These are phyloP conservation scores for Geranomyces variabilis DNA, from an alignment of 192 early-diverging fungal genomes.

Conservation along the genomic window DNA sequence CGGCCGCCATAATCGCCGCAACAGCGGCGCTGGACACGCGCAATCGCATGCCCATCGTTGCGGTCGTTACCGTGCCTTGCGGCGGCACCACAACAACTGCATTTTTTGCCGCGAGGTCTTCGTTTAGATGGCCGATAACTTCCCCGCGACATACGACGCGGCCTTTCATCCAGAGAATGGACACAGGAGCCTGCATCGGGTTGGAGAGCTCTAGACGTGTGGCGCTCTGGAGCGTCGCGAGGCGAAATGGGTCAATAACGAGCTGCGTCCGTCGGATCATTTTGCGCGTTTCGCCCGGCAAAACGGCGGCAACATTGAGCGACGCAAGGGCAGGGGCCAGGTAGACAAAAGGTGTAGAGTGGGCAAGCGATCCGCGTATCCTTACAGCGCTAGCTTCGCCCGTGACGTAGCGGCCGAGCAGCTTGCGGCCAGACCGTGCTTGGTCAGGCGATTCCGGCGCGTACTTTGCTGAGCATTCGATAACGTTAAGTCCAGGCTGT, in stretches of 20 bases:
- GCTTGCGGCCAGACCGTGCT: conserved; percentile 17
- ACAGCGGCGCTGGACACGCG: conserved; percentile 6
- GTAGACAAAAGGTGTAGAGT: conserved; percentile 27
- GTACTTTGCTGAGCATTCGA: conserved; percentile 17
- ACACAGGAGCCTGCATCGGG: conserved; percentile 22
- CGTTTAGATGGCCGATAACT: conserved; percentile 19
- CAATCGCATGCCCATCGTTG: conserved; percentile 29
- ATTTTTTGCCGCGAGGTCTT: conserved; percentile 13
- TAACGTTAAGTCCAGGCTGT: conserved; percentile 15
- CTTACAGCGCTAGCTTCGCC: not conserved
- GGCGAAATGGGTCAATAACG: conserved; percentile 30
- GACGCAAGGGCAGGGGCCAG: conserved; percentile 20
- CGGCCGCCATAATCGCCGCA: conserved; percentile 24
- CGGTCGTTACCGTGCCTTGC: not conserved
- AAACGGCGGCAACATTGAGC: conserved; percentile 15
- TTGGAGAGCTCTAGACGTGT: conserved; percentile 23
- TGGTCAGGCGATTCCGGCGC: conserved; percentile 4
- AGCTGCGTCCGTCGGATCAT: conserved; percentile 30
- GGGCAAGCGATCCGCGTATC: conserved; percentile 13
- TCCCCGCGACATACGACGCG: conserved; percentile 24
- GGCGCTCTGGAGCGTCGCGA: conserved; percentile 17
- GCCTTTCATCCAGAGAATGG: conserved; percentile 34
- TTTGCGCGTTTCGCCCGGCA: conserved; percentile 24
- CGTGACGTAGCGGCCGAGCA: conserved; percentile 24
- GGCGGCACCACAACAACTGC: conserved; percentile 16